Conservation (phyloP, 495 filamentous ascomycete species). For the Penicillium ucsense region DNA sequence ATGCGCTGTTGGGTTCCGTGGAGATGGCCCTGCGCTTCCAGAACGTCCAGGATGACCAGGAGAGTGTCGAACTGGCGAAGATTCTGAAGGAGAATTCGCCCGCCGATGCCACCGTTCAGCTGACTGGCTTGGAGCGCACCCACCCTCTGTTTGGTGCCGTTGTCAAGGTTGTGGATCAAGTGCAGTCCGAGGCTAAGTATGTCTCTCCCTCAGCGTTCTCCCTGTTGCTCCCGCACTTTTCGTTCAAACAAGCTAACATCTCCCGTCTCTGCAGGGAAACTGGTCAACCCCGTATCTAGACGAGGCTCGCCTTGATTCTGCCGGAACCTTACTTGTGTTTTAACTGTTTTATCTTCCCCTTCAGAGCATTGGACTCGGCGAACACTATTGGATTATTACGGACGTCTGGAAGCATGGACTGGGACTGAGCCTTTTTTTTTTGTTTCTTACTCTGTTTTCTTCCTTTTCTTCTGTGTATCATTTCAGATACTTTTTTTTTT, state of each 20-base stretch:
- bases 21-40: conserved; percentile 90
- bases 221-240: not conserved
- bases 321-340: not conserved
- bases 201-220: not conserved
- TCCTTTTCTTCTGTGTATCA: not conserved
- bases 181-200: conserved; percentile 50
- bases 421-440: conserved; percentile 4
- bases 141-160: conserved; percentile 68
- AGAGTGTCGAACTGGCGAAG: conserved; percentile 72
- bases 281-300: conserved; percentile 22
- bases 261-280: conserved; percentile 9
- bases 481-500: not conserved
- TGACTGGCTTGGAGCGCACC: conserved; percentile 61
- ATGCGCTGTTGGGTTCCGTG: conserved; percentile 61
- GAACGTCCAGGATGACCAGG: conserved; percentile 79
- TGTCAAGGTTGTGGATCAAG: conserved; percentile 63
- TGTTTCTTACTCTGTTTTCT: not conserved
- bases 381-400: conserved; percentile 17
- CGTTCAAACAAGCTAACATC: conserved; percentile 1
- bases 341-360: not conserved
- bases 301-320: not conserved
- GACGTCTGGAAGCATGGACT: not conserved
- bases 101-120: conserved; percentile 59
- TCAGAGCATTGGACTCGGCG: conserved; percentile 26
- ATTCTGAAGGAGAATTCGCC: conserved; percentile 60